These are phyloP conservation scores for Agapanthus africanus DNA, from an alignment of 106 monocot genomes.

Conservation along the genomic window DNA sequence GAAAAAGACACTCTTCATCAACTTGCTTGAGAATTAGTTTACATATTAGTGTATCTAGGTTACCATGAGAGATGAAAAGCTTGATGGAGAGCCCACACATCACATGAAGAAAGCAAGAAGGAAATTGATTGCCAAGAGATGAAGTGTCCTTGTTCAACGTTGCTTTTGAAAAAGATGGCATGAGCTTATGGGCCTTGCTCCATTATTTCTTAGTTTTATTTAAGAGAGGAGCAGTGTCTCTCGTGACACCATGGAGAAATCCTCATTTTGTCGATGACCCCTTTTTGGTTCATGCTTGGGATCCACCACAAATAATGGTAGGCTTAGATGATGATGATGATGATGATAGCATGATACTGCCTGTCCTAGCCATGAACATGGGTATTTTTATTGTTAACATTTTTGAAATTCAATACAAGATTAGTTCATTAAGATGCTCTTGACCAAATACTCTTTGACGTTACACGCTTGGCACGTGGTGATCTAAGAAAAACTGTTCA, in stretches of 20 bases:
- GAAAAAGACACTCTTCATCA: too few relatives aligned
- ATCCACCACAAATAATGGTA: not conserved
- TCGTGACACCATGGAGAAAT: not conserved
- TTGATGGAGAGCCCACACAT: not conserved
- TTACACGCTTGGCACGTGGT: too few relatives aligned
- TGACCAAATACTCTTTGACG: too few relatives aligned
- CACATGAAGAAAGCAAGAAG: slow-evolving; percentile 6
- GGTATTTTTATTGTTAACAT: not conserved
- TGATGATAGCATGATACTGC: not conserved
- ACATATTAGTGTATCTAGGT: too few relatives aligned
- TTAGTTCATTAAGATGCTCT: too few relatives aligned
- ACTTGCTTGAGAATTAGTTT: too few relatives aligned
- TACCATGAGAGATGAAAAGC: not conserved
- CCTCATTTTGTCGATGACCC: too few relatives aligned
- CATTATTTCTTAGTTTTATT: not conserved
- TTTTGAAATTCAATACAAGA: not conserved
- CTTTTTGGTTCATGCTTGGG: not conserved
- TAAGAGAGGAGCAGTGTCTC: not conserved
- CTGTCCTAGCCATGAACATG: not conserved
- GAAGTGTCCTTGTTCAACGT: not conserved
- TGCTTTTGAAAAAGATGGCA: not conserved
- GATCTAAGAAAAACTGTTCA: too few relatives aligned
- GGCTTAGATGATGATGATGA: too few relatives aligned
- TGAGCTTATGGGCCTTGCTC: not conserved
- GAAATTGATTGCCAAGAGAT: not conserved